Conservation (phyloP, 2,329 filamentous ascomycete genomes). For the Domatiomyces globalis region DNA sequence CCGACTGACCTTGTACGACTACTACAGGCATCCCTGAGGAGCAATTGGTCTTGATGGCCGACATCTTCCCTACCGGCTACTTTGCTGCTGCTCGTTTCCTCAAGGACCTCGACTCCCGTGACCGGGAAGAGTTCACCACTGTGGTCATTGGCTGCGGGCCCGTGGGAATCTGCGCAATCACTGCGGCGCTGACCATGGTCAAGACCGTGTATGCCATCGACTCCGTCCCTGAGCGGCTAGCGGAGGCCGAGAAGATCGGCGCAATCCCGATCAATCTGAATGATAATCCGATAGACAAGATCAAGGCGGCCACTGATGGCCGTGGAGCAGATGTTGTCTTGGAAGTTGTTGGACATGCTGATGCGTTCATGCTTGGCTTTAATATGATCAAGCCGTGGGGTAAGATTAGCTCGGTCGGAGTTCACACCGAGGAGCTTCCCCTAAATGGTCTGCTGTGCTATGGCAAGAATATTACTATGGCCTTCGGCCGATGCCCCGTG, state of each 20-base stretch:
- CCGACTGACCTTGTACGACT: not conserved
- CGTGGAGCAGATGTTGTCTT: conserved; percentile 52
- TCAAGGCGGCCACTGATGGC: conserved; percentile 43
- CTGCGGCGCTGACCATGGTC: conserved; percentile 48
- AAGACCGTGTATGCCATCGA: conserved; percentile 50
- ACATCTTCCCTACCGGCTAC: conserved; percentile 20
- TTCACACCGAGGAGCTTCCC: conserved; percentile 15
- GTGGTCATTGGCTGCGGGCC: conserved; percentile 52
- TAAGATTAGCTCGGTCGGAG: conserved; percentile 17
- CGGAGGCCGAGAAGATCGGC: conserved; percentile 47
- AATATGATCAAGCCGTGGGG: conserved; percentile 18
- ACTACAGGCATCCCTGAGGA: conserved; percentile 19
- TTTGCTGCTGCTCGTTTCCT: conserved; percentile 17
- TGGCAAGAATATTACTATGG: conserved; percentile 19
- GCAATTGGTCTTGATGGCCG: conserved; percentile 21
- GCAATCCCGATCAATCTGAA: conserved; percentile 48
- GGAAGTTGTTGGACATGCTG: conserved; percentile 16
- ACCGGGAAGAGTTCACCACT: conserved; percentile 27
- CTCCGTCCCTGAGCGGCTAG: conserved; percentile 44
- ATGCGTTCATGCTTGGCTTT: conserved; percentile 18
- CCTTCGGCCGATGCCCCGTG: conserved; percentile 18
- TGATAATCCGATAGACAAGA: conserved; percentile 43
- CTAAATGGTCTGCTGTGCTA: conserved; percentile 15
- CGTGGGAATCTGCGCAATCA: conserved; percentile 53
- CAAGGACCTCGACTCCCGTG: conserved; percentile 14